These are phyloP conservation scores for Rhynchosporium graminicola DNA, from an alignment of 2,329 filamentous ascomycete species.

Conservation along the genomic window DNA sequence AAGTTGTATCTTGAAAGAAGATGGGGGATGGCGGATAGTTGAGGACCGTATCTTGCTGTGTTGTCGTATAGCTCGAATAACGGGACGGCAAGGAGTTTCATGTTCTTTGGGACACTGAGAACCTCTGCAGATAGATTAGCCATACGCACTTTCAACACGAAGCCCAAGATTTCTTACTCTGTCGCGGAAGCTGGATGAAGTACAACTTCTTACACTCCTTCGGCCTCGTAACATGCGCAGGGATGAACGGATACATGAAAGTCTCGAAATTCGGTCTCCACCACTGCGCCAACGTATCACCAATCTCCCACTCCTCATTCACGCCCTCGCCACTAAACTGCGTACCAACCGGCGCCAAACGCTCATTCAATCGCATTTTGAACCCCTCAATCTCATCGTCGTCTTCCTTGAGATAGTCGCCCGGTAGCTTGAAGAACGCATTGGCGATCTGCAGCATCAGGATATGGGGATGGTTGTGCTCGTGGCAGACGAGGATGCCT, in stretches of 20 bases:
- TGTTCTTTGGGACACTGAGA: slow-evolving; percentile 96
- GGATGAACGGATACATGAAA: slow-evolving; percentile 99
- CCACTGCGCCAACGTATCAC: slow-evolving; percentile 95
- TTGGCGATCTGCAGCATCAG: slow-evolving; percentile 99
- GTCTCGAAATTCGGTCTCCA: slow-evolving; percentile 99
- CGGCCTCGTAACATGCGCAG: slow-evolving; percentile 90
- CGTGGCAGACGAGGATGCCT: slow-evolving; percentile 95
- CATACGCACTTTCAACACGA: neutral
- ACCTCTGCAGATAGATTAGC: slow-evolving; percentile 62
- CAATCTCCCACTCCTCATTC: slow-evolving; percentile 91
- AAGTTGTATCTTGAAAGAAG: slow-evolving; percentile 95
- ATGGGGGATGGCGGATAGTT: slow-evolving; percentile 94
- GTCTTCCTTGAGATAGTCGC: slow-evolving; percentile 86
- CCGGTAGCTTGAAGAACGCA: slow-evolving; percentile 98
- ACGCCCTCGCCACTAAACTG: slow-evolving; percentile 80
- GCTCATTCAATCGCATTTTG: slow-evolving; percentile 88
- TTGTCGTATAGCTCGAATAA: slow-evolving; percentile 99
- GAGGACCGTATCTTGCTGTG: slow-evolving; percentile 89
- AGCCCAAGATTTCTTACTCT: slow-evolving; percentile 60
- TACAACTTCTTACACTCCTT: slow-evolving; percentile 99
- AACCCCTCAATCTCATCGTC: slow-evolving; percentile 95
- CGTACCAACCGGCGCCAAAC: slow-evolving; percentile 86
- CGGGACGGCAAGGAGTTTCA: slow-evolving; percentile 97
- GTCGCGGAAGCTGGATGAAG: slow-evolving; percentile 90
- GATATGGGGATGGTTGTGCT: slow-evolving; percentile 98